Conservation (phyloP, 768 basidiomycete genomes). For the Leccinum ochraceum region DNA sequence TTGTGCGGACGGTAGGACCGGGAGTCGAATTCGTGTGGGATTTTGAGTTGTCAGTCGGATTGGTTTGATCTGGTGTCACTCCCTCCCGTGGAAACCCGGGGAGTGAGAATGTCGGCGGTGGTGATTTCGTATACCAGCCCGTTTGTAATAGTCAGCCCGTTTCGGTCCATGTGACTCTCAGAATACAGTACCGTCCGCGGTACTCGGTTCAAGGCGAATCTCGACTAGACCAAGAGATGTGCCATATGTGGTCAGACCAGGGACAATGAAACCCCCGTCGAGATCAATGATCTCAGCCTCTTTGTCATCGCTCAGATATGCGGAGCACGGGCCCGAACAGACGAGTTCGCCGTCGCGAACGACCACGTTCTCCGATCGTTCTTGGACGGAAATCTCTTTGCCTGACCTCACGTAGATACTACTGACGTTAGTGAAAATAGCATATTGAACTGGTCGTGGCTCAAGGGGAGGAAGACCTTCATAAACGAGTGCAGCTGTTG, state of each 20-base stretch:
- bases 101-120: too few species aligned
- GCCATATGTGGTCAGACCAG: constrained; percentile 73
- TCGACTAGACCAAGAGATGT: constrained; percentile 69
- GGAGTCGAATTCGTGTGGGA: too few species aligned
- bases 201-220: constrained; percentile 67
- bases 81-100: too few species aligned
- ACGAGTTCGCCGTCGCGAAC: constrained; percentile 52
- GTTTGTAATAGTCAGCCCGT: too few species aligned
- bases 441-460: constrained; percentile 36
- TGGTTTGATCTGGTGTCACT: too few species aligned
- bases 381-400: constrained; percentile 28
- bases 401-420: constrained; percentile 40
- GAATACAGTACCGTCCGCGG: constrained; percentile 62
- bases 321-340: constrained; percentile 46
- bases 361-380: constrained; percentile 31
- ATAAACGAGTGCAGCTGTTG: constrained; percentile 55
- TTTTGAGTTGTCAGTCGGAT: too few species aligned
- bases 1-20: too few species aligned
- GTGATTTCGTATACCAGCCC: too few species aligned
- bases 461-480: constrained; percentile 77
- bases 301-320: constrained; percentile 15
- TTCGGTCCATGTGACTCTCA: too few species aligned
- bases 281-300: constrained; percentile 54
- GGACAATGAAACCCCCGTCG: constrained; percentile 67
- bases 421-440: constrained; percentile 68